Evolutionary conservation across 2,329 filamentous ascomycete species (phyloP).

Genomic region (Lachnellula suecica): DNA sequence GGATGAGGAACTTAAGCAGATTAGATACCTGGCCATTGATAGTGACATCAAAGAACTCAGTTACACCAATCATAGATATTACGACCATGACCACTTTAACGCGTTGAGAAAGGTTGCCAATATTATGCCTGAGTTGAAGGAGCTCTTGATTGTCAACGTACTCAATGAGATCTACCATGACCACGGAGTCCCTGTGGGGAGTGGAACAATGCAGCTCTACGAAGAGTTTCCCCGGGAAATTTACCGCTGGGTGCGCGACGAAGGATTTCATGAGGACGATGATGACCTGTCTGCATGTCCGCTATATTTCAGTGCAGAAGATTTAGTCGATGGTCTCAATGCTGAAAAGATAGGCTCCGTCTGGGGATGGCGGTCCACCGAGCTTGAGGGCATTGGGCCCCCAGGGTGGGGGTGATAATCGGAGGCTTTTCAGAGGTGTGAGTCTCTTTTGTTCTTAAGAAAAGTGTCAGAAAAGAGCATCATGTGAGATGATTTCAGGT

Average conservation of each 20-base stretch:
- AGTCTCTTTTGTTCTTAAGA: not conserved
- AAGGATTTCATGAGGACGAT: slow-evolving; percentile 3
- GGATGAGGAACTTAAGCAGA: not conserved
- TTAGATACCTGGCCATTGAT: slow-evolving; percentile 14
- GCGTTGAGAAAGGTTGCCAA: not conserved
- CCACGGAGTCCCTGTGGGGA: slow-evolving; percentile 1
- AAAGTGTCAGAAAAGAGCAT: not conserved
- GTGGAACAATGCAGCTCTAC: not conserved
- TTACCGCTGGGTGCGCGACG: not conserved
- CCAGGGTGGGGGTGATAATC: not conserved
- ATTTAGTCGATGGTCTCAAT: not conserved
- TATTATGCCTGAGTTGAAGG: slow-evolving; percentile 7
- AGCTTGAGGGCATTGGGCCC: not conserved
- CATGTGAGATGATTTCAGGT: not conserved
- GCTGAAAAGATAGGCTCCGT: not conserved
- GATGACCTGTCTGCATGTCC: not conserved
- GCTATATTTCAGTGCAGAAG: not conserved
- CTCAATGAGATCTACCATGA: slow-evolving; percentile 3
- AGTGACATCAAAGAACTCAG: not conserved
- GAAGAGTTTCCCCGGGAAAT: not conserved
- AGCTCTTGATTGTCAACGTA: slow-evolving; percentile 4
- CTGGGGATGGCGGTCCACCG: slow-evolving; percentile 11
- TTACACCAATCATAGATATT: not conserved
- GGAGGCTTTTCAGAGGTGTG: not conserved
- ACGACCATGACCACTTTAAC: not conserved